These are phyloP conservation scores for Rhodosporidiobolus sp. DNA, from an alignment of 768 basidiomycete species.

Conservation along the genomic window DNA sequence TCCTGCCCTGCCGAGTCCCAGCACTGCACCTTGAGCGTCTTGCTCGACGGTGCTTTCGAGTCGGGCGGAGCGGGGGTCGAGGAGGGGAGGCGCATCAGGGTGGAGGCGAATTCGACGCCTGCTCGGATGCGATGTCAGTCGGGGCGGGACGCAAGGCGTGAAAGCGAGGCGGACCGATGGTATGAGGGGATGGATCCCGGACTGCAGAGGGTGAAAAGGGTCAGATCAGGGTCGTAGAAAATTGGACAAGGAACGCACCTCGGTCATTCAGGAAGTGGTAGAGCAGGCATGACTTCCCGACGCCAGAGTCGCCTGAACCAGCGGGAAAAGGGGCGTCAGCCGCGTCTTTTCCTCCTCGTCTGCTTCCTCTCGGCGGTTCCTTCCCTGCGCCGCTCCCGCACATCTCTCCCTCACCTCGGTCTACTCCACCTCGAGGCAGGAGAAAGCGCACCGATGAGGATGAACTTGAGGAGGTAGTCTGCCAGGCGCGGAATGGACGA, in stretches of 20 bases:
- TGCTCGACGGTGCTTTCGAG: constrained; percentile 6
- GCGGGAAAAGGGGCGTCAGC: constrained; percentile 6
- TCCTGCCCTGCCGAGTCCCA: constrained; percentile 86
- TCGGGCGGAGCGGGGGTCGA: constrained; percentile 8
- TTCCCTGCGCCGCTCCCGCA: not conserved
- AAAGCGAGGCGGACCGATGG: constrained; percentile 59
- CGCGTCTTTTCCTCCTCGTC: constrained; percentile 13
- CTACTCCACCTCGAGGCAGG: not conserved
- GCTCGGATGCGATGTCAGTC: not conserved
- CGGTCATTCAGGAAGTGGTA: constrained; percentile 95
- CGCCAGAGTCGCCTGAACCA: constrained; percentile 82
- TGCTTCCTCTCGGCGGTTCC: not conserved
- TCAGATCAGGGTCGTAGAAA: not conserved
- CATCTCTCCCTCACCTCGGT: not conserved
- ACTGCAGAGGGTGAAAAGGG: constrained; percentile 19
- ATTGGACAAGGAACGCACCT: constrained; percentile 59
- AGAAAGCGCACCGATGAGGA: constrained; percentile 72
- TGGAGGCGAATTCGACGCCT: constrained; percentile 90
- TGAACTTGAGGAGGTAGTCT: constrained; percentile 99
- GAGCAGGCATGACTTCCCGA: constrained; percentile 93
- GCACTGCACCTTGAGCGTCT: constrained; percentile 73
- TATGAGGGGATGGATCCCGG: constrained; percentile 62
- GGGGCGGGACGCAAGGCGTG: not conserved
- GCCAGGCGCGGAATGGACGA: not conserved
- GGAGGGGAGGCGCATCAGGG: constrained; percentile 74